Evolutionary conservation across 2,329 filamentous ascomycete genomes (phyloP), one percentile per base, ranked within the genome.

Genomic region (Venturia oleaginea): DNA sequence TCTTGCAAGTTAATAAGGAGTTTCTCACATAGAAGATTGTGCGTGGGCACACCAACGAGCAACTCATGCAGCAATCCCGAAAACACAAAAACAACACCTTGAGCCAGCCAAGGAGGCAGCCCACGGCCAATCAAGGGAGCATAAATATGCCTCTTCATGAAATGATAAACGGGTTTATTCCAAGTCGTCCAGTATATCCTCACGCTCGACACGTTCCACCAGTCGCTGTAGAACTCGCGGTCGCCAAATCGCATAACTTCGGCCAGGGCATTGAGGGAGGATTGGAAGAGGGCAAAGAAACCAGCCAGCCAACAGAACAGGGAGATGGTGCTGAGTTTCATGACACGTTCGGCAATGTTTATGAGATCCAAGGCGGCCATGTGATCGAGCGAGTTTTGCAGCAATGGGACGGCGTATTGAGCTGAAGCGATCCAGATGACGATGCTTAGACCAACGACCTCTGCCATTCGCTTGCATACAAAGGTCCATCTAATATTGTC

Each of bases 131-230:
- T 82, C 67, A 99, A 82, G 1, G 94, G 94, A 46, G 88, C 88
- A 77, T 94, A 97, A 62, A 99, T 86, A 74, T 99, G 94, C 43
- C 94, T 83, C 71, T 91, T 92, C 87, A 99, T 97, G 76, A 96
- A 99, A 65, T 92, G 88, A 72, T 96, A 96, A 6, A 99, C 93
- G 0, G 94, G 94, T 74, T 95, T 95, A 78, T 99, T 99, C 94
- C 94, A 99, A 0, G 88, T 90, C 27, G 92, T 86, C 93, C 93
- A 97, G 79, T 99, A 99, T 4, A 83, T 84, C 40, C 92, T 90
- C 7, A 97, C 81, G 68, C 87, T 92, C 64, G 87, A 71, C 2
- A 75, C 74, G 73, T 99, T 99, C 94, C 94, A 99, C 94, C 94
- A 99, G 72, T 96, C 92, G 43, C 90, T 88, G 75, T 99, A 99